phyloP scores from a whole-genome alignment of 2,329 filamentous ascomycete species.

The Nannizziopsis arthrosporioides region DNA sequence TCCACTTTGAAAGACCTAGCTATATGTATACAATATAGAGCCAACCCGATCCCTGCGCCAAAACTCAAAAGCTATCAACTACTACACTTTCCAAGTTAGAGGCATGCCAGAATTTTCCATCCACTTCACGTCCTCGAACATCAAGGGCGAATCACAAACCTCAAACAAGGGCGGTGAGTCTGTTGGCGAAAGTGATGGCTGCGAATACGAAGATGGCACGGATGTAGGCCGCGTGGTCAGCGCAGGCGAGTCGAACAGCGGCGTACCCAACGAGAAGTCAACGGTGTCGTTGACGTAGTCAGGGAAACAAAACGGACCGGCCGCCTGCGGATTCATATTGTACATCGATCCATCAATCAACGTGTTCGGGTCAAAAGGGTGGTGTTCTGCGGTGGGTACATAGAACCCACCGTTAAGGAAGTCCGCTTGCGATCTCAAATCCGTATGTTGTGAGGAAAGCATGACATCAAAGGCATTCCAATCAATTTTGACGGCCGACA shows the following conservation, averaged over 20 bases:
- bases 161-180: conserved; percentile 15
- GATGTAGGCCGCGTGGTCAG: conserved; percentile 9
- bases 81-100: neutral
- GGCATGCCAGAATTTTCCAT: conserved; percentile 12
- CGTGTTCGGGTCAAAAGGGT: conserved; percentile 4
- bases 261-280: conserved; percentile 13
- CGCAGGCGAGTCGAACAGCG: conserved; percentile 3
- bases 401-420: conserved; percentile 10
- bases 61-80: neutral
- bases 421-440: conserved; percentile 5
- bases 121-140: conserved; percentile 16
- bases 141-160: conserved; percentile 13
- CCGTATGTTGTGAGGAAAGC: conserved; percentile 21
- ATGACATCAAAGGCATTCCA: conserved; percentile 32
- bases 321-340: conserved; percentile 7
- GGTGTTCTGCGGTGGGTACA: conserved; percentile 4
- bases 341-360: conserved; percentile 11
- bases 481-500: conserved; percentile 9
- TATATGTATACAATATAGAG: neutral
- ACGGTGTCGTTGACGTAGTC: conserved; percentile 14
- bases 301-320: conserved; percentile 10
- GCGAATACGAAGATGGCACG: conserved; percentile 12
- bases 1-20: neutral
- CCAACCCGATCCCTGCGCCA: neutral
- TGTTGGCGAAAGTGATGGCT: conserved; percentile 13